Evolutionary conservation across 306 rosid species (phyloP).

Genomic region (Rosa rugosa): DNA sequence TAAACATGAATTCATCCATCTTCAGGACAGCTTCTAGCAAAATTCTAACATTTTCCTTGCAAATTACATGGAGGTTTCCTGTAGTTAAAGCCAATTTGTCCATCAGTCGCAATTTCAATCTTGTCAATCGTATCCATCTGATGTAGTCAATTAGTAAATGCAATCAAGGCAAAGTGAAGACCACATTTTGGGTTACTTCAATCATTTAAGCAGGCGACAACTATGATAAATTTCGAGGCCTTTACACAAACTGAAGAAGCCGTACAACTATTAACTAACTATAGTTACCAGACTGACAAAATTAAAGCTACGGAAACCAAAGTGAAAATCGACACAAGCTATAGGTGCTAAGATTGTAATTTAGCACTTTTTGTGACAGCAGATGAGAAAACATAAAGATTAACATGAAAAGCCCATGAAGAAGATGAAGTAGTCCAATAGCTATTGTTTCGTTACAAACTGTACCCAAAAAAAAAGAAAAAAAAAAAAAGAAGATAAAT

Average conservation of each 20-base stretch:
- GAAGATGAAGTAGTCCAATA: not conserved
- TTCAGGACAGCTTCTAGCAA: too few relatives aligned
- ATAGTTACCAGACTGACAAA: not conserved
- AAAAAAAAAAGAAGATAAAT: too few relatives aligned
- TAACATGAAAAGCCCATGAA: not conserved
- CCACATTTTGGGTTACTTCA: not conserved
- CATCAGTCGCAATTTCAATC: too few relatives aligned
- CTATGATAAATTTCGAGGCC: not conserved
- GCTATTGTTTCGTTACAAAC: not conserved
- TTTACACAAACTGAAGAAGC: constrained; percentile 1
- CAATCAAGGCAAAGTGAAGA: not conserved
- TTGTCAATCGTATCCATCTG: not conserved
- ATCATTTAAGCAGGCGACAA: not conserved
- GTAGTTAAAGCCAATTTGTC: not conserved
- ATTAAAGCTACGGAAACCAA: not conserved
- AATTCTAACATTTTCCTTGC: not conserved
- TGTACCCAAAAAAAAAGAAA: too few relatives aligned
- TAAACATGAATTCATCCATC: not conserved
- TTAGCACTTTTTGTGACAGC: not conserved
- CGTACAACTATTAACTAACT: not conserved
- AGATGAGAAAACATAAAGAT: not conserved
- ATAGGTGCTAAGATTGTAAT: too few relatives aligned
- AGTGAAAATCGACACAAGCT: not conserved
- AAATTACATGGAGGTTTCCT: not conserved
- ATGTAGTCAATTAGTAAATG: not conserved